phyloP scores from a whole-genome alignment of 2,329 filamentous ascomycete species.

The Ascochyta clinopodiicola region DNA sequence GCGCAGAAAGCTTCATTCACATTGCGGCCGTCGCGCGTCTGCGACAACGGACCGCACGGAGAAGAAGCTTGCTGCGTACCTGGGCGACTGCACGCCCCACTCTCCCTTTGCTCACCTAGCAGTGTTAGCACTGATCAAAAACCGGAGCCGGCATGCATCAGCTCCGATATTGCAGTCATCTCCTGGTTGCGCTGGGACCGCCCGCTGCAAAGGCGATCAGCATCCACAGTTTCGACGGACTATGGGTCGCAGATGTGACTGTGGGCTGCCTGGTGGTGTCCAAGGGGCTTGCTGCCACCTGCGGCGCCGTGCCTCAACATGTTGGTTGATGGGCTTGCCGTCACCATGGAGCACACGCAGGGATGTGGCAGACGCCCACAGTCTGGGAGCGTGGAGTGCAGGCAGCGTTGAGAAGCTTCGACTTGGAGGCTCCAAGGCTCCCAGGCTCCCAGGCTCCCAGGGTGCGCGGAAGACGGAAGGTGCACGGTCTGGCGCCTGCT shows the following conservation, averaged over 20 bases:
- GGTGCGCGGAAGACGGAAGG: conserved; percentile 45
- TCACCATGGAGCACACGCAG: conserved; percentile 30
- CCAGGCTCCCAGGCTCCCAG: conserved; percentile 4
- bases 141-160: conserved; percentile 23
- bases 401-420: conserved; percentile 26
- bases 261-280: not conserved
- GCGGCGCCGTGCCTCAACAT: conserved; percentile 9
- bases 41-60: conserved; percentile 19
- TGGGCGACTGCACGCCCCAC: conserved; percentile 21
- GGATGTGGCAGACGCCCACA: conserved; percentile 23
- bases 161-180: conserved; percentile 27
- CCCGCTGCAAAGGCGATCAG: conserved; percentile 45
- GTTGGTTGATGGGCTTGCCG: conserved; percentile 18
- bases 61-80: conserved; percentile 2
- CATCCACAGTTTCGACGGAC: conserved; percentile 12
- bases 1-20: conserved; percentile 10
- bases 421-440: too few species aligned
- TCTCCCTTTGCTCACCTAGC: conserved; percentile 27
- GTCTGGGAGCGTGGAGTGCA: conserved; percentile 29
- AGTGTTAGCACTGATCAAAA: not conserved
- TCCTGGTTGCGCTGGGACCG: conserved; percentile 23
- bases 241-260: not conserved
- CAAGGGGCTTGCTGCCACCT: not conserved
- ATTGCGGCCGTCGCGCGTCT: conserved; percentile 21
- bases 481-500: conserved; percentile 33